phyloP scores from a whole-genome alignment of 495 filamentous ascomycete species.

The Trichoderma asperelloides region DNA sequence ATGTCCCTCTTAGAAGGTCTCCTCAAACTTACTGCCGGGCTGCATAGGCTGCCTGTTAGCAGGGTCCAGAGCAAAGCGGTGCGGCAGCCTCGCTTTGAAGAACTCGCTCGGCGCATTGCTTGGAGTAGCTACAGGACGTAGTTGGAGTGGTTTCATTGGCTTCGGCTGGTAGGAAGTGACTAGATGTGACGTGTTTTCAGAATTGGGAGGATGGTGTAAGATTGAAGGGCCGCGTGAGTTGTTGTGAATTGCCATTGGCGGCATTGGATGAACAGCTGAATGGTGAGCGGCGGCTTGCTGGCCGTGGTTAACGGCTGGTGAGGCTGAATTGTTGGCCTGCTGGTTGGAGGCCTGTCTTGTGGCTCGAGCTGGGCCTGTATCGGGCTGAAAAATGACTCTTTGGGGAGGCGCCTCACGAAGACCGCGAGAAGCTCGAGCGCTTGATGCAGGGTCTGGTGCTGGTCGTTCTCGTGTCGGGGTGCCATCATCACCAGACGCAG shows the following conservation, averaged over 20 bases:
- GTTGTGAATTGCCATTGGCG: not conserved
- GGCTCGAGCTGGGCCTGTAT: slow-evolving; percentile 51
- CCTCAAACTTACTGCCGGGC: slow-evolving; percentile 20
- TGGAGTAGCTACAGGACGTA: slow-evolving; percentile 63
- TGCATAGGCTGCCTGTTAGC: slow-evolving; percentile 18
- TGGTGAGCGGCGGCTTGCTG: slow-evolving; percentile 22
- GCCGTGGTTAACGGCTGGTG: slow-evolving; percentile 22
- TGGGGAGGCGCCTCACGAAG: slow-evolving; percentile 72
- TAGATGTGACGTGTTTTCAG: slow-evolving; percentile 38
- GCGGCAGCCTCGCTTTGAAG: slow-evolving; percentile 37
- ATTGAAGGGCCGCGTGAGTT: slow-evolving; percentile 26
- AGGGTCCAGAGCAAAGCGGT: slow-evolving; percentile 20
- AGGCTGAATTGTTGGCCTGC: slow-evolving; percentile 25
- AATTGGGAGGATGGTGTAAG: slow-evolving; percentile 26
- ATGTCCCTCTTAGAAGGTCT: not conserved
- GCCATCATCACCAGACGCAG: slow-evolving; percentile 47
- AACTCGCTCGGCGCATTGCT: slow-evolving; percentile 57
- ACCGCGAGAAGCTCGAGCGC: slow-evolving; percentile 54
- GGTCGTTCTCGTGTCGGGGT: slow-evolving; percentile 57
- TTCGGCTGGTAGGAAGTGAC: slow-evolving; percentile 52
- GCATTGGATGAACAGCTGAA: not conserved
- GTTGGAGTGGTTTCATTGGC: slow-evolving; percentile 43
- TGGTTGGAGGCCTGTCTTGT: slow-evolving; percentile 47
- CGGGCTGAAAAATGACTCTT: slow-evolving; percentile 73
- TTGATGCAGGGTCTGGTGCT: slow-evolving; percentile 50